Percentiles rank a stretch among this genome's conserved stretches.
phyloP scores from a whole-genome alignment of 108 stramenopile species.

The Stephanodiscus minutulus region DNA sequence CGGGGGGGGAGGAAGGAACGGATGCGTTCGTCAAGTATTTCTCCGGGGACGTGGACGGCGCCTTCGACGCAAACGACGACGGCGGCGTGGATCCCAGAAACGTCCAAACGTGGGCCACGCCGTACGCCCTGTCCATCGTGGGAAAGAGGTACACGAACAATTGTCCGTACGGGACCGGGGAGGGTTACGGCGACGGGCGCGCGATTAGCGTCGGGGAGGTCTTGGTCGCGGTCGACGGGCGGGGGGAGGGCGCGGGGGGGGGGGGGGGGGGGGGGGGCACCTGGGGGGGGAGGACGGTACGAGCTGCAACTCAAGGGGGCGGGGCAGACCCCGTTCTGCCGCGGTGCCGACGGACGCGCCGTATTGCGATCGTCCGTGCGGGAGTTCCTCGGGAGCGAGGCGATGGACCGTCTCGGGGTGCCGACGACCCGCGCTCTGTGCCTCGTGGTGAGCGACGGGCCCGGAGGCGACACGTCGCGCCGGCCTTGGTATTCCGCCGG shows the following conservation, averaged over 20 bases:
- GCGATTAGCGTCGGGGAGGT: constrained; percentile 84
- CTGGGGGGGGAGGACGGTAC: constrained; percentile 9
- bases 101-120: constrained; percentile 80
- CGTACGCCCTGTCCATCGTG: constrained; percentile 87
- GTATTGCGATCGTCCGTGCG: constrained; percentile 92
- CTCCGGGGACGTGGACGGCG: constrained; percentile 61
- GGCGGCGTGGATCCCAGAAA: background rate
- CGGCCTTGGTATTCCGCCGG: constrained; percentile 80
- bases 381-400: constrained; percentile 94
- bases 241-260: background rate
- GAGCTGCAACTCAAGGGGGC: constrained; percentile 98
- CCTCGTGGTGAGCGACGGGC: constrained; percentile 62
- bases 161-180: constrained; percentile 83
- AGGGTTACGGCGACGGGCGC: constrained; percentile 90
- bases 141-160: constrained; percentile 75
- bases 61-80: constrained; percentile 2
- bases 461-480: constrained; percentile 47
- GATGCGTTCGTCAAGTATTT: constrained; percentile 72
- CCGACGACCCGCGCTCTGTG: constrained; percentile 89
- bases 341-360: constrained; percentile 95
- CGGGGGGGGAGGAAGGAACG: constrained; percentile 44
- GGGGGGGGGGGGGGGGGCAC: background rate
- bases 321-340: constrained; percentile 94
- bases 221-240: constrained; percentile 16
- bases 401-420: constrained; percentile 93